Percentiles rank a stretch among this genome's conserved stretches.
Conservation (phyloP, 208 protist species). For the Leishmania gerbilli region DNA sequence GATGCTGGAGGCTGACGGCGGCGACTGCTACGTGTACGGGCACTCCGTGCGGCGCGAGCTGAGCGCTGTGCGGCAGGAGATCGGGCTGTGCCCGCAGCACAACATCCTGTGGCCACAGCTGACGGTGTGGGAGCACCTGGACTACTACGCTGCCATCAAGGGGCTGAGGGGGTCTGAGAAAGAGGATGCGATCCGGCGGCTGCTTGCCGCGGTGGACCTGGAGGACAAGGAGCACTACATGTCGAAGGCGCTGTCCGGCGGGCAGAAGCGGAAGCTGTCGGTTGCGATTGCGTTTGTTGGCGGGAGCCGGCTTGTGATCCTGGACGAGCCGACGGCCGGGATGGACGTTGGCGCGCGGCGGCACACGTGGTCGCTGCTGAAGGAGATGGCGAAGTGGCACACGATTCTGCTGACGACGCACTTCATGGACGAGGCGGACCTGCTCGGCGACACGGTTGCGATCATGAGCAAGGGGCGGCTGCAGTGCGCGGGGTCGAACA, state of each 20-base stretch:
- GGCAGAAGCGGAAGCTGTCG: conserved; percentile 89
- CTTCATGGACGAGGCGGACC: conserved; percentile 97
- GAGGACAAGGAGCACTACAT: conserved; percentile 51
- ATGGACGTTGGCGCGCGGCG: conserved; percentile 81
- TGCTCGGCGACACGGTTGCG: conserved; percentile 91
- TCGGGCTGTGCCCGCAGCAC: conserved; percentile 74
- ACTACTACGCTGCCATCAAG: conserved; percentile 90
- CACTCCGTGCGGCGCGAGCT: conserved; percentile 61
- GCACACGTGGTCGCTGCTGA: conserved; percentile 73
- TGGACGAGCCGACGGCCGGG: conserved; percentile 90
- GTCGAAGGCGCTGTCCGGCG: conserved; percentile 66
- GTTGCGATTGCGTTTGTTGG: conserved; percentile 86
- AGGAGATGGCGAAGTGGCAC: conserved; percentile 32
- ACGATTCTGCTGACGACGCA: conserved; percentile 84
- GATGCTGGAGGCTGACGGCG: conserved; percentile 59
- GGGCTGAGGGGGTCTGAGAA: conserved; percentile 43
- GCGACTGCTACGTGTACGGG: conserved; percentile 76
- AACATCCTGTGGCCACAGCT: conserved; percentile 76
- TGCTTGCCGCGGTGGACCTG: conserved; percentile 66
- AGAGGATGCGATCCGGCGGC: conserved; percentile 34
- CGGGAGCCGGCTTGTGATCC: conserved; percentile 66
- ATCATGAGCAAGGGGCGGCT: conserved; percentile 88
- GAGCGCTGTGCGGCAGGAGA: conserved; percentile 51
- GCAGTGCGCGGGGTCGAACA: conserved; percentile 57
- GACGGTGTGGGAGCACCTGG: conserved; percentile 89